phyloP scores from a whole-genome alignment of 2,329 filamentous ascomycete species.

The Neoscytalidium dimidiatum region DNA sequence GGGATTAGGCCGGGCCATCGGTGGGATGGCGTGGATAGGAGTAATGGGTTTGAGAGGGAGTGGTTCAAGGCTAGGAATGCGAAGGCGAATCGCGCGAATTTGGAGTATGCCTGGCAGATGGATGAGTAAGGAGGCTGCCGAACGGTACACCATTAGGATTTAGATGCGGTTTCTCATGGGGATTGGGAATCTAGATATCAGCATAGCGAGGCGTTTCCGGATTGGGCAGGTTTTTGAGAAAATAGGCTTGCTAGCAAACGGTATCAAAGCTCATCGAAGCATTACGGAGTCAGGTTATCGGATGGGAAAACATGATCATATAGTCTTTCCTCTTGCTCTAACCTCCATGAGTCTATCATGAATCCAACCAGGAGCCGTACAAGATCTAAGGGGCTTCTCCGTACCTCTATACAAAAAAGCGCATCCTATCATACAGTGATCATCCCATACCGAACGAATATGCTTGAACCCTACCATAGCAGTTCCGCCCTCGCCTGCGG shows the following conservation, averaged over 20 bases:
- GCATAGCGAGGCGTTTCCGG: slow-evolving; percentile 12
- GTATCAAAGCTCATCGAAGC: no score
- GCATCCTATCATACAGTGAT: background rate
- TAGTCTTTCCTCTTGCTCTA: no score
- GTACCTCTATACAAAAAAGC: background rate
- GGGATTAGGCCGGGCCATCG: slow-evolving; percentile 88
- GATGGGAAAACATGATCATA: no score
- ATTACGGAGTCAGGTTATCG: no score
- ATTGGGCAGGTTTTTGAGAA: background rate
- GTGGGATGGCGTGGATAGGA: slow-evolving; percentile 95
- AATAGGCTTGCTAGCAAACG: no score
- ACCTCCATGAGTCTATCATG: background rate
- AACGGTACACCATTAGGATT: background rate
- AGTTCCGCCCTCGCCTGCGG: slow-evolving; percentile 5
- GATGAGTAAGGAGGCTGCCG: slow-evolving; percentile 63
- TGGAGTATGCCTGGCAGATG: slow-evolving; percentile 96
- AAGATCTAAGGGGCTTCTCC: background rate
- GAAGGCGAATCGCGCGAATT: slow-evolving; percentile 70
- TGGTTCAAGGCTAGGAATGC: slow-evolving; percentile 87
- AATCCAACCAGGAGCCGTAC: background rate
- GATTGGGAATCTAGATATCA: background rate
- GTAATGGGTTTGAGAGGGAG: slow-evolving; percentile 91
- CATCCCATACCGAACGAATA: background rate
- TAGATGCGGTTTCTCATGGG: background rate
- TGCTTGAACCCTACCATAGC: background rate